phyloP scores from a whole-genome alignment of 345 rosid species.

The Aegle marmelos region DNA sequence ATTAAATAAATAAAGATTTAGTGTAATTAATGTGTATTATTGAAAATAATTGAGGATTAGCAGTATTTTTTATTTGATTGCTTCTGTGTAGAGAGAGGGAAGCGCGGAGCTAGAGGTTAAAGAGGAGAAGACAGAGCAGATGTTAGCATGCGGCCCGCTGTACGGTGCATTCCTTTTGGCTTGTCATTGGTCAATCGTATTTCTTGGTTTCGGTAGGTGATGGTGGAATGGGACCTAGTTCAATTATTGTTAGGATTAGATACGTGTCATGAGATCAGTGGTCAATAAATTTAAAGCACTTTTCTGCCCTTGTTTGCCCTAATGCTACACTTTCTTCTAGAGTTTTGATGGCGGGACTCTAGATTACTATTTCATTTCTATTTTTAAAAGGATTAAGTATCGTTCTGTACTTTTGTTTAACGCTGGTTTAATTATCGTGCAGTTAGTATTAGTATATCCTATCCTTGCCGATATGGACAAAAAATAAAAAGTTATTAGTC shows the following conservation, averaged over 20 bases:
- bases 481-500: too few relatives aligned
- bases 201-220: neutral
- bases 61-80: conserved; percentile 7
- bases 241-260: neutral
- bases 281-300: neutral
- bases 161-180: neutral
- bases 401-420: neutral
- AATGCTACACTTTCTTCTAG: too few relatives aligned
- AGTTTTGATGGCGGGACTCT: neutral
- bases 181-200: neutral
- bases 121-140: neutral
- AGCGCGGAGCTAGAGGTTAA: conserved; percentile 9
- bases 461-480: neutral
- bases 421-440: neutral
- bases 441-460: neutral
- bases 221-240: neutral
- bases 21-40: neutral
- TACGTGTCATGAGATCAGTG: neutral
- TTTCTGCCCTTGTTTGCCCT: neutral
- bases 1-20: neutral
- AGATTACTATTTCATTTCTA: neutral
- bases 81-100: neutral
- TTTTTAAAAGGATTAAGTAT: neutral
- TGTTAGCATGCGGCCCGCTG: neutral
- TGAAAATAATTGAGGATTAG: conserved; percentile 8